Conservation (phyloP, 2,329 filamentous ascomycete genomes). For the Aureobasidium sp. region DNA sequence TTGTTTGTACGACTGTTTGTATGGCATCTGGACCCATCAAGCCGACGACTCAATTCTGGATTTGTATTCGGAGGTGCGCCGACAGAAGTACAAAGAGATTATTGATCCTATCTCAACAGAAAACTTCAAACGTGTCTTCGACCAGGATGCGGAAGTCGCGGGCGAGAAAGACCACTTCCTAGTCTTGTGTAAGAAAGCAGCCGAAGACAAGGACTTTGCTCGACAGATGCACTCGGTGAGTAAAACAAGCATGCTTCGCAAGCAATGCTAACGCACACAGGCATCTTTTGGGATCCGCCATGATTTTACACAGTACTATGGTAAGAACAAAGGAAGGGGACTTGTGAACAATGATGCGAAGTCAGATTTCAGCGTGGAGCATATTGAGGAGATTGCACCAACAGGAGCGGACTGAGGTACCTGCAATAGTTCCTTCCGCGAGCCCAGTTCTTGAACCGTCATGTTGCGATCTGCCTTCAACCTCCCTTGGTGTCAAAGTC, state of each 20-base stretch:
- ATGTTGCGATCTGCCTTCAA: background rate
- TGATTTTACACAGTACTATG: slow-evolving; percentile 19
- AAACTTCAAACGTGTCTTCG: slow-evolving; percentile 18
- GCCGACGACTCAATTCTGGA: slow-evolving; percentile 24
- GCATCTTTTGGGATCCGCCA: slow-evolving; percentile 12
- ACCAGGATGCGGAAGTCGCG: slow-evolving; percentile 14
- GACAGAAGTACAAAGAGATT: slow-evolving; percentile 26
- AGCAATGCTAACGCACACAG: background rate
- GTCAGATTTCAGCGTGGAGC: slow-evolving; percentile 1
- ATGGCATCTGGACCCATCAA: slow-evolving; percentile 18
- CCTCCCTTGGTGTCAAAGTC: no score
- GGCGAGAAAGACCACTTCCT: slow-evolving; percentile 19
- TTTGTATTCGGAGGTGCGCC: slow-evolving; percentile 27
- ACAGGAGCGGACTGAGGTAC: background rate
- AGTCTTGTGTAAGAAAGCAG: slow-evolving; percentile 15
- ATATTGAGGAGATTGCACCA: background rate
- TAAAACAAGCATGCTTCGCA: background rate
- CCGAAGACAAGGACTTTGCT: slow-evolving; percentile 16
- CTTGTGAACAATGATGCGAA: background rate
- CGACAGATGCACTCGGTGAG: slow-evolving; percentile 19
- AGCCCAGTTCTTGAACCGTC: background rate
- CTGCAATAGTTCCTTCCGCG: background rate
- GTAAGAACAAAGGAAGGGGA: background rate
- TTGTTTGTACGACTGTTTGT: slow-evolving; percentile 19
- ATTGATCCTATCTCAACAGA: slow-evolving; percentile 25